Base-by-base conservation (phyloP, 495 filamentous ascomycete genomes). In the Beverwykella pulmonaria region DNA sequence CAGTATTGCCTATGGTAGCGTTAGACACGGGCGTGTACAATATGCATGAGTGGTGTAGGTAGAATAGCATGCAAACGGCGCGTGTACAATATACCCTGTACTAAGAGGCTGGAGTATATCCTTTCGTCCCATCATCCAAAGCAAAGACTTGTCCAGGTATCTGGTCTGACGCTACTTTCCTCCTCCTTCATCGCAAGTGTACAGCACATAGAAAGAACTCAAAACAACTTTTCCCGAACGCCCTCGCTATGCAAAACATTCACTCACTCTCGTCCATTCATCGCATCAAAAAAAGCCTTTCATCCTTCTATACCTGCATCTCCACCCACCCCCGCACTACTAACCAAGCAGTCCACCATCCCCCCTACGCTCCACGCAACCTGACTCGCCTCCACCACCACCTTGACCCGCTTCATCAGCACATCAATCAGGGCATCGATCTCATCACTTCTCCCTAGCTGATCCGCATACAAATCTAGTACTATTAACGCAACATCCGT, bases 1-100 rank as follows among this genome's bases (percentile, higher is more conserved):
- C 92, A 89, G 77, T 95, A 91, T 75, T 93, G 92, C 79, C 86
- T 85, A 63, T 97, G 93, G 93, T 97, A 86, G 74, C 2, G 8
- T 44, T 14, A 15, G 15, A 4, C 39, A n/a, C 6, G 17, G 39
- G 15, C 8, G 3, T 44, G 39, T 44, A 44, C 6, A 44, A 7
- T 44, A 44, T 44, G 39, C 39, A 44, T 44, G 9, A 14, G 39
- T 44, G 39, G 39, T n/a, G 17, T 44, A 34, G 12, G 39, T 65
- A 65, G 15, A 58, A 59, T 59, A 65, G 26, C 29, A 20, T 25
- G 30, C 34, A 26, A 22, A 44, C 5, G 8, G 8, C 39, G 39
- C 6, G 9, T 44, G 39, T 44, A 44, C 8, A 44, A 44, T 44
- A 44, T 44, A 44, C 39, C 39, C 6, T n/a, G 2, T n/a, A 44